These are phyloP conservation scores for Malus domestica DNA, from an alignment of 306 rosid genomes.

Conservation along the genomic window DNA sequence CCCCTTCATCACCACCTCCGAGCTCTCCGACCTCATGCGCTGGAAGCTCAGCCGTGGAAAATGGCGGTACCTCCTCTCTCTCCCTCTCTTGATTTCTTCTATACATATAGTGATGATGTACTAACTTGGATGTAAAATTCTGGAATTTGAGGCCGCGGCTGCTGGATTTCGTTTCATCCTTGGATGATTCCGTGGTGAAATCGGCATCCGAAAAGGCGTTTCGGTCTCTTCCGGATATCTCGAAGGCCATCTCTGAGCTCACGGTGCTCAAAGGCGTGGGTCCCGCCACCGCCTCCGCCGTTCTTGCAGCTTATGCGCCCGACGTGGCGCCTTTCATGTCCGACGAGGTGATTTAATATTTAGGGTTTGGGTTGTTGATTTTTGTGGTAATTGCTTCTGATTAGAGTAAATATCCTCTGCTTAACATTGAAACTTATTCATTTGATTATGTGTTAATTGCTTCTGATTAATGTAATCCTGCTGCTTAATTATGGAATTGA, in stretches of 20 bases:
- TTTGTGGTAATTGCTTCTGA: neutral
- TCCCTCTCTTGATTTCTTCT: neutral
- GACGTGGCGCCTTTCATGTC: slow-evolving; percentile 81
- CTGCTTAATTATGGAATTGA: neutral
- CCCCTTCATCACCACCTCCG: slow-evolving; percentile 55
- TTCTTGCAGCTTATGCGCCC: slow-evolving; percentile 71
- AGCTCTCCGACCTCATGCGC: slow-evolving; percentile 77
- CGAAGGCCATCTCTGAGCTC: slow-evolving; percentile 65
- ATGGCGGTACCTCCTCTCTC: slow-evolving; percentile 48
- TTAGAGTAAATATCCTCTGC: neutral
- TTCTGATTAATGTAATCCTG: too few relatives aligned
- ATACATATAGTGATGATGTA: too few relatives aligned
- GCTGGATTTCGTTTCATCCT: slow-evolving; percentile 66
- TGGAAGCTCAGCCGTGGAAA: slow-evolving; percentile 95
- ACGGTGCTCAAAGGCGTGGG: slow-evolving; percentile 76
- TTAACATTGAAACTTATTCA: neutral
- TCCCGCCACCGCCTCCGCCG: slow-evolving; percentile 85
- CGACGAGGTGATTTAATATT: slow-evolving; percentile 52
- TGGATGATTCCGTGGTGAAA: slow-evolving; percentile 55
- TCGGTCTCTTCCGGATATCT: slow-evolving; percentile 56
- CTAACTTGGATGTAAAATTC: neutral
- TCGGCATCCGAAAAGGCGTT: slow-evolving; percentile 61
- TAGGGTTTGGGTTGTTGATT: neutral
- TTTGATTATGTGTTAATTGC: neutral
- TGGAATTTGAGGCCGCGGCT: slow-evolving; percentile 64